Percentiles rank a stretch among this genome's conserved stretches.
These are phyloP conservation scores for Trametes sp. DNA, from an alignment of 1,284 basidiomycete genomes.

Conservation along the genomic window DNA sequence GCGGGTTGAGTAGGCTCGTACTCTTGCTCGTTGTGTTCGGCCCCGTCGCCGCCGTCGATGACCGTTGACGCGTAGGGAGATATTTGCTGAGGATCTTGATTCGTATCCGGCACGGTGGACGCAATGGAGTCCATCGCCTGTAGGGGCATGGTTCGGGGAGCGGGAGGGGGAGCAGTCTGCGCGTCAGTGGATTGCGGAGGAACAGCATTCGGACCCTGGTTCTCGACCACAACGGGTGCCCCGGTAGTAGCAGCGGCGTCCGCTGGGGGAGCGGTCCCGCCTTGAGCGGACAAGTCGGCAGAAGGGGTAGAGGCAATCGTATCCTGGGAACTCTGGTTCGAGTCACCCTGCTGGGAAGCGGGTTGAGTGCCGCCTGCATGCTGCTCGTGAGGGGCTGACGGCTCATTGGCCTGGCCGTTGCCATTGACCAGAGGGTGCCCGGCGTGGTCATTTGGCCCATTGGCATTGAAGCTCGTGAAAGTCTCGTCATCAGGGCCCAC, in stretches of 20 bases:
- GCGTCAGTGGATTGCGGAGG: conserved; percentile 31
- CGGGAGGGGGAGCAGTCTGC: conserved; percentile 35
- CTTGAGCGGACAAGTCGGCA: conserved; percentile 44
- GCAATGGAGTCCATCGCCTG: conserved; percentile 52
- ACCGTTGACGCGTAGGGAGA: conserved; percentile 37
- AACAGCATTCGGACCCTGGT: conserved; percentile 27
- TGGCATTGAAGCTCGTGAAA: conserved; percentile 33
- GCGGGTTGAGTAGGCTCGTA: conserved; percentile 29
- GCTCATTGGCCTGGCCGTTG: conserved; percentile 35
- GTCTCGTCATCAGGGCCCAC: conserved; percentile 45
- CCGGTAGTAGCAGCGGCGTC: conserved; percentile 52
- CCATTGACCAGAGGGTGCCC: conserved; percentile 35
- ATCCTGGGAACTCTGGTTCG: conserved; percentile 29
- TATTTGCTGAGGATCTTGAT: conserved; percentile 42
- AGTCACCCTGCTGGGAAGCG: conserved; percentile 16
- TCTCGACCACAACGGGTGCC: conserved; percentile 49
- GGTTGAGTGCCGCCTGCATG: conserved; percentile 20
- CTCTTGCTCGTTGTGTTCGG: conserved; percentile 24
- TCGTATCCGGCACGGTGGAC: conserved; percentile 57
- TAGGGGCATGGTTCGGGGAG: conserved; percentile 33
- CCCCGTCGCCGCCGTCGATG: conserved; percentile 28
- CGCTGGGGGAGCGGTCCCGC: conserved; percentile 46
- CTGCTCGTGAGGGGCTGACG: conserved; percentile 32
- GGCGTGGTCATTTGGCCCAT: conserved; percentile 34
- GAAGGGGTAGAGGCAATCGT: conserved; percentile 28